Evolutionary conservation across 345 rosid species (phyloP).

Genomic region (Sonneratia caseolaris): DNA sequence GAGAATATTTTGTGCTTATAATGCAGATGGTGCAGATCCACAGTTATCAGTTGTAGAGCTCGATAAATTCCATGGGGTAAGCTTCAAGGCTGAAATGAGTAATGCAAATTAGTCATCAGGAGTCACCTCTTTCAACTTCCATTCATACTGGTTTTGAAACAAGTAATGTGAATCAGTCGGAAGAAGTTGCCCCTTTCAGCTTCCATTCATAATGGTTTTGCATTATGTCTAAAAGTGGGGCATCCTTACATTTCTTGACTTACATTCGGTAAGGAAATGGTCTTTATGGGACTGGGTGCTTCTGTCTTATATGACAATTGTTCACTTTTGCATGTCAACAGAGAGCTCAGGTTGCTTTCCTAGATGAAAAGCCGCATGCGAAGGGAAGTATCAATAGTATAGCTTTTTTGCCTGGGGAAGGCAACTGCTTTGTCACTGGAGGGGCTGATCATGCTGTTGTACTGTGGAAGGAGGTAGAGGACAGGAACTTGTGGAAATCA

Average conservation of each 20-base stretch:
- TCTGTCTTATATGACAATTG: not conserved
- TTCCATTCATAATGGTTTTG: too few relatives aligned
- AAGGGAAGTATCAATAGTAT: conserved; percentile 70
- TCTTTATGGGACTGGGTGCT: not conserved
- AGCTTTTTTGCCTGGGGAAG: conserved; percentile 39
- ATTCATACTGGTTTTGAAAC: not conserved
- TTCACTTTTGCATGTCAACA: conserved; percentile 9
- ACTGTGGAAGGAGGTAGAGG: too few relatives aligned
- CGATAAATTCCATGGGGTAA: conserved; percentile 63
- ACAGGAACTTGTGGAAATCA: too few relatives aligned
- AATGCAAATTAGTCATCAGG: not conserved
- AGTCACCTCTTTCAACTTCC: not conserved
- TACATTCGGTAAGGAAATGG: not conserved
- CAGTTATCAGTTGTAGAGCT: conserved; percentile 72
- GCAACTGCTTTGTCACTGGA: conserved; percentile 26
- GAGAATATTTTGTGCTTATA: conserved; percentile 52
- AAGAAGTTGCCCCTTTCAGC: too few relatives aligned
- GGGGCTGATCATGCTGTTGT: too few relatives aligned
- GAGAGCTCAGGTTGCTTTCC: conserved; percentile 49
- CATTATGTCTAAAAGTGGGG: too few relatives aligned
- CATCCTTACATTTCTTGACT: not conserved
- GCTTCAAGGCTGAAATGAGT: not conserved
- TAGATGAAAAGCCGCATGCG: conserved; percentile 69
- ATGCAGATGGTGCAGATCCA: conserved; percentile 72
- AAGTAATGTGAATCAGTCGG: not conserved